Evolutionary conservation across 1,139 yeast species (phyloP), one percentile per base, ranked within the genome.

Genomic region (Geotrichum histeridarum): DNA sequence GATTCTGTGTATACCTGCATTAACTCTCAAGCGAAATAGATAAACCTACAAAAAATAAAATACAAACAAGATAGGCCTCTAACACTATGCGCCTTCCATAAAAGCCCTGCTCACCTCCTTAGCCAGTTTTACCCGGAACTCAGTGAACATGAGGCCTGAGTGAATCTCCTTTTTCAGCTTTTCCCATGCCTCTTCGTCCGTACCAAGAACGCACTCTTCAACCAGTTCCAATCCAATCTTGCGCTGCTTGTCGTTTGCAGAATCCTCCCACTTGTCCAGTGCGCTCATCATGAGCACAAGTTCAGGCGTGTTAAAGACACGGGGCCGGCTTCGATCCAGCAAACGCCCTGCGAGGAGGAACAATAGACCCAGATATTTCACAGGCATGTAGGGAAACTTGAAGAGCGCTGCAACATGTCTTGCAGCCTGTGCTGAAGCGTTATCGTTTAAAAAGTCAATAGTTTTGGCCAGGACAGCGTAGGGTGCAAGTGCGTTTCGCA

Each of bases 401-500:
- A 89, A 66, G 51, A 89, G 71, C 45, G 79, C 78, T 33, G 82
- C 68, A 45, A 87, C 65, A 55, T 70, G 73, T 53, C 61, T 61
- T 31, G 73, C 65, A 12, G 75, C 73, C 22, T 58, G 63, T 57
- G 59, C 65, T 57, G 62, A 65, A 45, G 65, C 62, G 14, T 65
- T 70, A 18, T 59, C 54, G 14, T 61, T 59, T 54, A 64, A 70
- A 56, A 51, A 65, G 18, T 69, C 67, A 66, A 76, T 77, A 61
- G 76, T 82, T 58, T 77, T 80, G 54, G 72, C 74, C 48, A 86
- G 70, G 0, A 85, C 84, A 0, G 88, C 91, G 65, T 84, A 84
- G 32, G 94, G 94, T 0, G 93, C 74, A 50, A 86, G 69, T 46
- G 86, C 78, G 67, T 85, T 90, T 60, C 81, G 79, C 57, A 86